A percentile compares a stretch with the other conserved stretches of the same genome.
These are phyloP conservation scores for Nemania abortiva DNA, from an alignment of 2,329 filamentous ascomycete genomes.

Conservation along the genomic window DNA sequence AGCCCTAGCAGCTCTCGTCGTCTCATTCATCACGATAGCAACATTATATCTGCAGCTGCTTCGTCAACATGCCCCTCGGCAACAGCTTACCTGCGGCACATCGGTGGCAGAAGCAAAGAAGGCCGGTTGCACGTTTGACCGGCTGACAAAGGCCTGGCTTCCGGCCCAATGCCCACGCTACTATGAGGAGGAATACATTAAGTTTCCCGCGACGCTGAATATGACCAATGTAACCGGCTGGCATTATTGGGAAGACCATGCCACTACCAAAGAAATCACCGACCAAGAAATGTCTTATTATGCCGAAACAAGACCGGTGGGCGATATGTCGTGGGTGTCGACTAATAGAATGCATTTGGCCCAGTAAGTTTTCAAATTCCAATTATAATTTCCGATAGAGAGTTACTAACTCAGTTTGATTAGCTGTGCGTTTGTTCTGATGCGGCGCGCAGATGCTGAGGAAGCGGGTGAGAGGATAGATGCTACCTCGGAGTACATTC, in stretches of 20 bases:
- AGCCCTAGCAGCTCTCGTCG: not conserved
- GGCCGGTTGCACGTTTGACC: conserved; percentile 3
- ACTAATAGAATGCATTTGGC: conserved; percentile 11
- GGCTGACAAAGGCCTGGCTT: conserved; percentile 3
- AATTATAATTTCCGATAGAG: too few species aligned
- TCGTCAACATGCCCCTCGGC: not conserved
- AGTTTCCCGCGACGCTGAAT: not conserved
- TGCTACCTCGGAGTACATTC: conserved; percentile 4
- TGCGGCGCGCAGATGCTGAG: conserved; percentile 3
- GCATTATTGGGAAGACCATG: conserved; percentile 5
- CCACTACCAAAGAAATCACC: not conserved
- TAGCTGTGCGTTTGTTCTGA: conserved; percentile 5
- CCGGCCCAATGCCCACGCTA: conserved; percentile 6
- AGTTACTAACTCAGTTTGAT: not conserved
- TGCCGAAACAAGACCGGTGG: conserved; percentile 5
- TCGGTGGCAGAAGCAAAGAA: not conserved
- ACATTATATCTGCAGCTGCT: conserved; percentile 2
- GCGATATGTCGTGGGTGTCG: conserved; percentile 7
- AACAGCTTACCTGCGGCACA: not conserved
- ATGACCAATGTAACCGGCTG: not conserved
- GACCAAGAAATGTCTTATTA: conserved; percentile 2
- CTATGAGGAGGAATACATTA: conserved; percentile 8
- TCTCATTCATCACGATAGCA: conserved; percentile 3
- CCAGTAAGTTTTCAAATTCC: not conserved
- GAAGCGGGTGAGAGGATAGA: conserved; percentile 7